A percentile compares a stretch with the other conserved stretches of the same genome.
phyloP scores from a whole-genome alignment of 2,329 filamentous ascomycete species.

The Fusarium sp. region DNA sequence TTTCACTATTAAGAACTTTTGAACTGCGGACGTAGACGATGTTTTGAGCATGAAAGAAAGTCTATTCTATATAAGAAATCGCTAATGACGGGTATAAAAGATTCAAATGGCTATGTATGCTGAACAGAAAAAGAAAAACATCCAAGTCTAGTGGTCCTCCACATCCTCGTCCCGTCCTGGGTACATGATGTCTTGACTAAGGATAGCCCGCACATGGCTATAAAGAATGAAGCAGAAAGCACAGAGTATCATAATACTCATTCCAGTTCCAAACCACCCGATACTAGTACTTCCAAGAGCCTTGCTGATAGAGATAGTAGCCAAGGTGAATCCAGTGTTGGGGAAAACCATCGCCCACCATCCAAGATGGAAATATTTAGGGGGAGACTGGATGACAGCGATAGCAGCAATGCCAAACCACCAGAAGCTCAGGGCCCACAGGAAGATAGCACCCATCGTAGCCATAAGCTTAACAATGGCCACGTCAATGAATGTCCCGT shows the following conservation, averaged over 20 bases:
- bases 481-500: conserved; percentile 56
- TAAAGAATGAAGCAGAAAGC: conserved; percentile 61
- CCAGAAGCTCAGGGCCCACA: conserved; percentile 74
- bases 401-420: conserved; percentile 62
- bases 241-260: conserved; percentile 62
- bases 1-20: not conserved
- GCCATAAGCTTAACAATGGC: conserved; percentile 61
- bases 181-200: conserved; percentile 67
- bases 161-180: conserved; percentile 66
- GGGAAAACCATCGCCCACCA: conserved; percentile 76
- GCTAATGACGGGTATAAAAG: not conserved
- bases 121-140: not conserved
- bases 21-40: not conserved
- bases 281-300: conserved; percentile 60
- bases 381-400: conserved; percentile 54
- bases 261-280: conserved; percentile 62
- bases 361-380: conserved; percentile 68
- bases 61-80: not conserved
- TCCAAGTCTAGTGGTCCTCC: conserved; percentile 57
- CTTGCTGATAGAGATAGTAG: conserved; percentile 66
- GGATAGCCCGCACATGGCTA: conserved; percentile 59
- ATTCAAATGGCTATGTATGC: not conserved
- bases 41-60: not conserved
- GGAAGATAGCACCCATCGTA: conserved; percentile 64
- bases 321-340: conserved; percentile 70